Evolutionary conservation across 192 early-diverging fungal species (phyloP).

Genomic region (Diversispora epigaea): DNA sequence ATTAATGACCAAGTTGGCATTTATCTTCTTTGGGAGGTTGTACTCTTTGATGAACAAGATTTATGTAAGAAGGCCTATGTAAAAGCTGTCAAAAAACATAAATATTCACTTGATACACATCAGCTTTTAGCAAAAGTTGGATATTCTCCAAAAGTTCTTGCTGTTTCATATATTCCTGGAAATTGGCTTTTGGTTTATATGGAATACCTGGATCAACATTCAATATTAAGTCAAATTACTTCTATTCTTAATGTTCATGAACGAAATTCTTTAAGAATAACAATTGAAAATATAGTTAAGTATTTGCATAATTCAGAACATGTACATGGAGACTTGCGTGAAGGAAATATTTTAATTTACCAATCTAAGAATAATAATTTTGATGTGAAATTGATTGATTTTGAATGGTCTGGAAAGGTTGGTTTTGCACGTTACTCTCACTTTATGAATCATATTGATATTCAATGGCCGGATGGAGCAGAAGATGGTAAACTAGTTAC

Average conservation of each 20-base stretch:
- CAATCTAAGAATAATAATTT: not conserved
- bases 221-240: not conserved
- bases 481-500: too few relatives aligned
- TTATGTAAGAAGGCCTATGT: not conserved
- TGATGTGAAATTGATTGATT: not conserved
- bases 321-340: constrained; percentile 13
- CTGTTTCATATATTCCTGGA: not conserved
- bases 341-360: not conserved
- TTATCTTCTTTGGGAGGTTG: not conserved
- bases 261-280: not conserved
- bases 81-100: not conserved
- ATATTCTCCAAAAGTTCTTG: not conserved
- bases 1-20: not conserved
- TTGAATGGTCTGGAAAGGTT: constrained; percentile 8
- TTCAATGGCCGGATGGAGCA: constrained; percentile 2
- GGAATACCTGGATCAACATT: not conserved
- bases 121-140: not conserved
- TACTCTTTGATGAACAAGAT: not conserved
- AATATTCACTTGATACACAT: too few relatives aligned
- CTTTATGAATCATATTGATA: constrained; percentile 7
- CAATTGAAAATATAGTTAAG: not conserved
- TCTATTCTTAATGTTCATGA: not conserved
- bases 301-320: not conserved
- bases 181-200: constrained; percentile 6
- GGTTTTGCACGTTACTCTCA: not conserved